Percentiles rank a stretch among this genome's conserved stretches.
These are phyloP conservation scores for Punctularia strigosozonata DNA, from an alignment of 768 basidiomycete genomes.

Conservation along the genomic window DNA sequence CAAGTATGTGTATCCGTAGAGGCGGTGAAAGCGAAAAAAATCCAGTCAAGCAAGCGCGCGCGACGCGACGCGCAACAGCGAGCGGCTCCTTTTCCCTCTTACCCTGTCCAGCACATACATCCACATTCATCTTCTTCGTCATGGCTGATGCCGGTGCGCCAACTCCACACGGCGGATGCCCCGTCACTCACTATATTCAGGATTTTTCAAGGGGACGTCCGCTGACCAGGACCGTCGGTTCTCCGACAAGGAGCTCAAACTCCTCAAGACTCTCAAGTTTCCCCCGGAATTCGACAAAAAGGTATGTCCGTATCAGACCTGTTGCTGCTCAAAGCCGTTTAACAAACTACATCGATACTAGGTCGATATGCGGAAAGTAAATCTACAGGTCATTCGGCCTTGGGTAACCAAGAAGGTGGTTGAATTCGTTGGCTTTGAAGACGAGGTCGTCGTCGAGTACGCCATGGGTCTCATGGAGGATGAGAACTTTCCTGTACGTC, in stretches of 20 bases:
- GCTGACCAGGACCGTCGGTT: constrained; percentile 89
- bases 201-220: constrained; percentile 86
- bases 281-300: constrained; percentile 84
- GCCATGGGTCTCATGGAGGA: constrained; percentile 93
- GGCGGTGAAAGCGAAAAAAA: too few species aligned
- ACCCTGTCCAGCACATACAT: too few species aligned
- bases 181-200: too few species aligned
- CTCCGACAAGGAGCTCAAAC: constrained; percentile 87
- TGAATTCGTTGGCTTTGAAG: constrained; percentile 87
- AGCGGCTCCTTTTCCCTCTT: too few species aligned
- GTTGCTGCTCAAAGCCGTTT: not conserved
- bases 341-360: constrained; percentile 12
- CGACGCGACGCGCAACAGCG: too few species aligned
- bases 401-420: constrained; percentile 94
- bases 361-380: constrained; percentile 96
- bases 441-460: constrained; percentile 95
- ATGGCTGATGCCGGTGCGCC: too few species aligned
- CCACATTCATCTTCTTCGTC: too few species aligned
- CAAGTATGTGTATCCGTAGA: too few species aligned
- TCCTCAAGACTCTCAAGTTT: constrained; percentile 85
- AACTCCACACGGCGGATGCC: too few species aligned
- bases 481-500: constrained; percentile 62
- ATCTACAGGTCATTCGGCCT: constrained; percentile 80
- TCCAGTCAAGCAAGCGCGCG: too few species aligned
- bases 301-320: constrained; percentile 23